Evolutionary conservation across 768 basidiomycete genomes (phyloP), one percentile per base, ranked within the genome.

Genomic region (Mycena haematopus): DNA sequence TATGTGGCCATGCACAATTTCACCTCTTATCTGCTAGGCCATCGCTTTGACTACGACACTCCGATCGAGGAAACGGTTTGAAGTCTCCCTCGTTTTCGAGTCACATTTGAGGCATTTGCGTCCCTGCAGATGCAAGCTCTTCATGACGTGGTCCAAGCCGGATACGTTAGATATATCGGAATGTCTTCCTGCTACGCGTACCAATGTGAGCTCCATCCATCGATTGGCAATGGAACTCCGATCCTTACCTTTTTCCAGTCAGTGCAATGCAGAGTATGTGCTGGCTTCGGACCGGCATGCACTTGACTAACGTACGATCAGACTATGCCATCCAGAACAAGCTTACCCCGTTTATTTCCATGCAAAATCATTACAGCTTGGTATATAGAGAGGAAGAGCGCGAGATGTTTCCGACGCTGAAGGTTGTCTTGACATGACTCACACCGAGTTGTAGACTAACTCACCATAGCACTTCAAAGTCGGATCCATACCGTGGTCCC

Each of bases 291-390:
- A 33, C 62, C 24, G 51, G 46, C 29, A 17, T 19, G 13, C 13
- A 29, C 35, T 25, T 33, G 31, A 33, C 21, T 46, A 49, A 47
- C 15, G 3, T 21, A n/a, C 14, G 25, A 40, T 19, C 56, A 87
- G 86, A 85, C 70, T 87, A 88, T 66, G 87, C 87, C 0, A 82
- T 87, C 58, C 71, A 78, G 40, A 83, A 89, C 70, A 79, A 81
- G 9, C 74, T 85, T 2, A 85, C 84, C 0, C 84, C 83, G 1
- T 89, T 90, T 73, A 85, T 89, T 69, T 85, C 84, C 0, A 87
- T 89, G 87, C 88, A 89, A 71, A 89, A 89, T 68, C 85, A 86
- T 60, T 83, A 89, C 70, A 85, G 75, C 61, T 72, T 86, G 10
- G 68, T 85, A 14, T 89, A 90, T 67, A 57, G 56, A 14, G 88